These are phyloP conservation scores for Leishmania aethiopica DNA, from an alignment of 208 protist genomes.

Conservation along the genomic window DNA sequence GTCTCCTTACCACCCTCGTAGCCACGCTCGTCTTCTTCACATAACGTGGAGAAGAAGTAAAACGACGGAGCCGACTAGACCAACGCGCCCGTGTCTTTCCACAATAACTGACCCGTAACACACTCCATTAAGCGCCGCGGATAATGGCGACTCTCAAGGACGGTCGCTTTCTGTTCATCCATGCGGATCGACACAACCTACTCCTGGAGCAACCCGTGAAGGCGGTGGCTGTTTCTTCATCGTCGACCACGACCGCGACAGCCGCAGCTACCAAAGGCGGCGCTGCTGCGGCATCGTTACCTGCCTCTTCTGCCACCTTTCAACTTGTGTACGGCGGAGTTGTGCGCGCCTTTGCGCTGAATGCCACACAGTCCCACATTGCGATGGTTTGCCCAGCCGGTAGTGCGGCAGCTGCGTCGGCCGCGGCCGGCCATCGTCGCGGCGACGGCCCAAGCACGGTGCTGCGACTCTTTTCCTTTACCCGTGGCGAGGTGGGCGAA, in stretches of 20 bases:
- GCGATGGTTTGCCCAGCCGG: conserved; percentile 30
- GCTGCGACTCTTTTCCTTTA: conserved; percentile 29
- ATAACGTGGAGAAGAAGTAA: not conserved
- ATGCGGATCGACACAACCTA: conserved; percentile 7
- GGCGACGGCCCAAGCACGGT: conserved; percentile 2
- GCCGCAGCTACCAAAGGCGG: not conserved
- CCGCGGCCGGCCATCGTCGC: not conserved
- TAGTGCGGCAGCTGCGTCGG: conserved; percentile 22
- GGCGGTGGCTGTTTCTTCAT: not conserved
- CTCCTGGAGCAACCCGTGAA: conserved; percentile 4
- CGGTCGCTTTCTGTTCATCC: conserved; percentile 20
- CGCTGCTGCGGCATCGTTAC: not conserved
- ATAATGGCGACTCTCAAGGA: conserved; percentile 15
- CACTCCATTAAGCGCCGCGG: not conserved
- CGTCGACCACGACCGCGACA: not conserved
- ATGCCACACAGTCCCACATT: conserved; percentile 27
- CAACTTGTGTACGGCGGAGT: conserved; percentile 47
- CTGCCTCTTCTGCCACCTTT: not conserved
- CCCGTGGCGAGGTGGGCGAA: conserved; percentile 44
- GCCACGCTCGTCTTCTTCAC: not conserved
- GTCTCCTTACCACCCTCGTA: not conserved
- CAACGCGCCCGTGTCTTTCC: not conserved
- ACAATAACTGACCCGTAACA: not conserved
- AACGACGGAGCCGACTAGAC: not conserved
- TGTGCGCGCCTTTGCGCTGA: conserved; percentile 35